Conservation (phyloP, 352 stramenopile genomes). For the Phytopythium cucurbitacearum region DNA sequence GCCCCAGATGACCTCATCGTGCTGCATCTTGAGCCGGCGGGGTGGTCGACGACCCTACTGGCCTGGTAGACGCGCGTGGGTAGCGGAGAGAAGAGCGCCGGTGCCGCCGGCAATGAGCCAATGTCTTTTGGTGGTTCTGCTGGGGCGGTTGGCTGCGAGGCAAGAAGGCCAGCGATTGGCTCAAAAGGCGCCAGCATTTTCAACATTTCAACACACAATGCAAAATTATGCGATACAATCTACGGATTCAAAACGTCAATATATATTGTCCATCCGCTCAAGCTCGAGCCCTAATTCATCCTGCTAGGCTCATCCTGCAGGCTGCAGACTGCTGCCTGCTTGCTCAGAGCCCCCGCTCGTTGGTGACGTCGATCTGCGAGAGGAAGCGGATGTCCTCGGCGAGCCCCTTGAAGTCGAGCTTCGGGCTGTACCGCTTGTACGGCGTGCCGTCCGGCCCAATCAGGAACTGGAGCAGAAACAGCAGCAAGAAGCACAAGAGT, state of each 20-base stretch:
- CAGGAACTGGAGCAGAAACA: constrained; percentile 45
- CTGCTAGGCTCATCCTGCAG: too few relatives aligned
- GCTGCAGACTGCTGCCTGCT: too few relatives aligned
- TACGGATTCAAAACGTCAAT: too few relatives aligned
- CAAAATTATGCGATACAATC: background rate
- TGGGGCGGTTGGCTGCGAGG: background rate
- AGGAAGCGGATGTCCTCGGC: constrained; percentile 67
- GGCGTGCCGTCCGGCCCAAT: constrained; percentile 72
- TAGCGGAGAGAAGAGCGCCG: too few relatives aligned
- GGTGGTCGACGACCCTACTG: background rate
- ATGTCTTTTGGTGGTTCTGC: background rate
- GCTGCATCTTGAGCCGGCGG: constrained; percentile 71
- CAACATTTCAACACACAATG: constrained; percentile 5
- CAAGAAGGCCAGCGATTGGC: constrained; percentile 5
- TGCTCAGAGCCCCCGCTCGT: constrained; percentile 33
- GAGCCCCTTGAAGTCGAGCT: constrained; percentile 58
- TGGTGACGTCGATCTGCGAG: constrained; percentile 32
- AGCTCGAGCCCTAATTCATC: too few relatives aligned
- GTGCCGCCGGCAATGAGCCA: too few relatives aligned
- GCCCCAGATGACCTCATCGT: constrained; percentile 99
- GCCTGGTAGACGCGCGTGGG: too few relatives aligned
- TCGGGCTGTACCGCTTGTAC: constrained; percentile 78
- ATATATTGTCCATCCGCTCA: too few relatives aligned
- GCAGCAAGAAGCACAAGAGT: background rate
- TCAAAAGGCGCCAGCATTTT: constrained; percentile 6